phyloP scores from a whole-genome alignment of 1,284 basidiomycete species.

The Leccinum colubrinum region DNA sequence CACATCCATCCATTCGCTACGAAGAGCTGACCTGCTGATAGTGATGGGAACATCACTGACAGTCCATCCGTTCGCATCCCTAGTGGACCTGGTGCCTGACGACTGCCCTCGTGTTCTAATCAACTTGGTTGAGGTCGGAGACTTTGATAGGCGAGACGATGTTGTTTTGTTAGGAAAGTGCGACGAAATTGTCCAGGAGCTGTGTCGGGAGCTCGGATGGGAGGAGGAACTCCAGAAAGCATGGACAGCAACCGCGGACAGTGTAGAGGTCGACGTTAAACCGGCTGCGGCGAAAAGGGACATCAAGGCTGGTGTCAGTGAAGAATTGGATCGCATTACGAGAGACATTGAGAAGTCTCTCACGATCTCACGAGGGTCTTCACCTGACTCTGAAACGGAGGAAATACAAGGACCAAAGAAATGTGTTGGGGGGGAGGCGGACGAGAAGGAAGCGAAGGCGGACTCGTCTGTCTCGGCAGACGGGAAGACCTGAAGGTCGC shows the following conservation, averaged over 20 bases:
- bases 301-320: constrained; percentile 17
- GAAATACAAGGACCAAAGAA: not conserved
- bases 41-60: constrained; percentile 91
- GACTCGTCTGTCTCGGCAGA: not conserved
- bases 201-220: constrained; percentile 70
- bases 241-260: constrained; percentile 51
- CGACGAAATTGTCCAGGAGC: constrained; percentile 57
- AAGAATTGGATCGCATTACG: constrained; percentile 37
- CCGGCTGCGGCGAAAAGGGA: constrained; percentile 7
- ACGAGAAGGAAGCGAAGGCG: not conserved
- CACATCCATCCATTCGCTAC: constrained; percentile 44
- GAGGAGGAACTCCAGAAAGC: constrained; percentile 54
- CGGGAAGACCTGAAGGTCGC: constrained; percentile 3
- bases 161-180: constrained; percentile 65
- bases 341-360: constrained; percentile 33
- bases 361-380: constrained; percentile 15
- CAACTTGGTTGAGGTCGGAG: constrained; percentile 66
- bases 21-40: constrained; percentile 80
- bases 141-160: constrained; percentile 53
- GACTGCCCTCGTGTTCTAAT: constrained; percentile 59
- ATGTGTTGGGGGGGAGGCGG: not conserved
- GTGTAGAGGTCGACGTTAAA: constrained; percentile 22
- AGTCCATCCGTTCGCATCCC: constrained; percentile 74
- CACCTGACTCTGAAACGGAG: not conserved
- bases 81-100: constrained; percentile 48